Base-by-base conservation (phyloP, 495 filamentous ascomycete genomes). In the Filosporella fistucella region DNA sequence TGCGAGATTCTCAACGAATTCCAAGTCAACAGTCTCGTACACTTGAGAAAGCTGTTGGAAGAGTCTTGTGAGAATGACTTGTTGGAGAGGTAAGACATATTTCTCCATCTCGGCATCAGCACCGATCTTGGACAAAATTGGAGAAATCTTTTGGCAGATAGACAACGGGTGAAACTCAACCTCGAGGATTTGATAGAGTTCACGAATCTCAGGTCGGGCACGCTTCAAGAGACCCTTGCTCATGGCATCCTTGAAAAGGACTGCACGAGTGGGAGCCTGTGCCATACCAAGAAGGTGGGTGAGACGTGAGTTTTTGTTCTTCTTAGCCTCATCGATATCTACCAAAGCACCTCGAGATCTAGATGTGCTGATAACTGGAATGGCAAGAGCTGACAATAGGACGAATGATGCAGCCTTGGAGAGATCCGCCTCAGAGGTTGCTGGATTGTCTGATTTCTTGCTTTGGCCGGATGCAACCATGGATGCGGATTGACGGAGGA, bases 31-130 rank as follows among this genome's bases (percentile, higher is more conserved):
- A 42, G 91, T 95, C 68, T 97, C 94, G 70, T 98, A 98, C 43
- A 98, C 93, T 69, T 98, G 93, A 37, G 94, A 97, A 40, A 98
- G 78, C 68, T 98, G 93, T 76, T 98, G 93, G 78, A 98, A 98
- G 41, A 98, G 81, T 50, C 93, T 85, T 34, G 93, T 98, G 43
- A 98, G 80, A 54, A 98, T 98, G 62, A 98, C 93, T 73, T 98
- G 93, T 68, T 97, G 94, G 43, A 98, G 77, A 46, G 93, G 93
- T 39, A 84, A 63, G 52, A 98, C 84, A 63, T 98, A 98, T 68
- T 91, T 93, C 70, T 91, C 82, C 90, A 98, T 93, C 61, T 97
- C 91, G 30, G 88, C 78, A 58, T 98, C 93, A 48, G 84, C 82
- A 52, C 93, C 93, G 63, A 98, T 96, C 75, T 97, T 78, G 62